These are phyloP conservation scores for Coemansia erecta DNA, from an alignment of 192 early-diverging fungal species.

Conservation along the genomic window DNA sequence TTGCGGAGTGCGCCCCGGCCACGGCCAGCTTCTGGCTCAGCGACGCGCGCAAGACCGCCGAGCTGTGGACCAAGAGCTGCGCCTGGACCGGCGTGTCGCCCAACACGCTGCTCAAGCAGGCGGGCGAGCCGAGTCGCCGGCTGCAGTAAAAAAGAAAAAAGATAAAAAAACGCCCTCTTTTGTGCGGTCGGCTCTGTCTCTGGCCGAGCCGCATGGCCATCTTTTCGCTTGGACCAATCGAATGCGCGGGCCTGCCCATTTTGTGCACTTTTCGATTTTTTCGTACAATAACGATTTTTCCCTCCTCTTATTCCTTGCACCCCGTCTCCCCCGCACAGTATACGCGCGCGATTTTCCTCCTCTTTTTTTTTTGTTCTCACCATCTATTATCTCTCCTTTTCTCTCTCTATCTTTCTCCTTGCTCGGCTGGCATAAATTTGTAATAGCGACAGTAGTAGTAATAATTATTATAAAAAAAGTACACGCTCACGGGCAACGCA, in stretches of 20 bases:
- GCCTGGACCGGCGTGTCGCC: conserved; percentile 46
- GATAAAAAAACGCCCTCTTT: too few species aligned
- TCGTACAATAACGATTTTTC: conserved; percentile 1
- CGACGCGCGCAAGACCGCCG: conserved; percentile 16
- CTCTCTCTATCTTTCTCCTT: too few species aligned
- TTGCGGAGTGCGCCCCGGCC: conserved; percentile 35
- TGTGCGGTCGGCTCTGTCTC: too few species aligned
- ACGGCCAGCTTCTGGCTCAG: conserved; percentile 34
- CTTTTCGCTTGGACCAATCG: conserved; percentile 13
- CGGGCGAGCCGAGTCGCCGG: neutral
- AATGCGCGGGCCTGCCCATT: conserved; percentile 11
- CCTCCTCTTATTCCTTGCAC: neutral
- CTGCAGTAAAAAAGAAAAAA: neutral
- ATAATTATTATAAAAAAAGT: too few species aligned
- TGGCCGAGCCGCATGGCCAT: too few species aligned
- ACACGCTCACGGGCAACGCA: too few species aligned
- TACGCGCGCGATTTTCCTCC: too few species aligned
- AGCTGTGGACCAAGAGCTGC: conserved; percentile 46
- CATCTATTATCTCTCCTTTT: too few species aligned
- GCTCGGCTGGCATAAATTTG: too few species aligned
- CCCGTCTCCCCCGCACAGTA: too few species aligned
- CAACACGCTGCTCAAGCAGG: conserved; percentile 6
- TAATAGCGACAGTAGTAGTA: too few species aligned
- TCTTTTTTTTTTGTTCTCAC: too few species aligned
- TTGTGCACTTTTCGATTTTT: conserved; percentile 35